Evolutionary conservation across 805 yeast genomes (phyloP).

Genomic region (Pichia pseudocactophila): DNA sequence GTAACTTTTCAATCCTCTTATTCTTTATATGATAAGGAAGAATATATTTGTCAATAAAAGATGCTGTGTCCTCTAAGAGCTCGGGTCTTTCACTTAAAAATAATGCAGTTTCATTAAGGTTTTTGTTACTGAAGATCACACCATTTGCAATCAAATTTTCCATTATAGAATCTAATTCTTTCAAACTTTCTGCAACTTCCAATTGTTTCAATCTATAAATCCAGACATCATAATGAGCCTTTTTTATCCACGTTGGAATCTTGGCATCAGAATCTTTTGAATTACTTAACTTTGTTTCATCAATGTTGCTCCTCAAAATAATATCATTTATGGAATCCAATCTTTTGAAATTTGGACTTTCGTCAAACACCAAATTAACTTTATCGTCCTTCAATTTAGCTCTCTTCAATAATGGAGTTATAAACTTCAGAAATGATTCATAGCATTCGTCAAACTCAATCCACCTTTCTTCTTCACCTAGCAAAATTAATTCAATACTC

Average conservation of each 20-base stretch:
- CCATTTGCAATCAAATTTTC: constrained; percentile 18
- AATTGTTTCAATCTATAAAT: constrained; percentile 24
- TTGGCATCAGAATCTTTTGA: constrained; percentile 6
- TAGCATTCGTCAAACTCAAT: constrained; percentile 25
- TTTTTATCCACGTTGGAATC: constrained; percentile 21
- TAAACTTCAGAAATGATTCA: constrained; percentile 16
- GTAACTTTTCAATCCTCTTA: constrained; percentile 7
- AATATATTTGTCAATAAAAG: constrained; percentile 22
- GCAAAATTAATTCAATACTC: constrained; percentile 20
- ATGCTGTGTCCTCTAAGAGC: constrained; percentile 17
- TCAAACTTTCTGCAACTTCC: constrained; percentile 17
- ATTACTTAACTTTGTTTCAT: constrained; percentile 12
- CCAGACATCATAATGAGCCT: constrained; percentile 24
- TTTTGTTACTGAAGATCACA: constrained; percentile 20
- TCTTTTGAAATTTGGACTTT: constrained; percentile 6
- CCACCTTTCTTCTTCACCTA: constrained; percentile 28
- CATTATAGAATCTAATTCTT: constrained; percentile 13
- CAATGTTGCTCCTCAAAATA: constrained; percentile 6
- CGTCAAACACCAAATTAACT: neutral
- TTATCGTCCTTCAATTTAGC: constrained; percentile 9
- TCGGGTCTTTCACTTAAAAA: constrained; percentile 15
- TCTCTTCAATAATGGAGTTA: constrained; percentile 12
- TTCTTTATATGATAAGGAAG: constrained; percentile 18
- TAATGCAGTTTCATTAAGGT: constrained; percentile 23
- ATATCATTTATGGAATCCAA: constrained; percentile 1